Evolutionary conservation across 179 eudicot genomes (phyloP).

Genomic region (Vitellaria paradoxa): DNA sequence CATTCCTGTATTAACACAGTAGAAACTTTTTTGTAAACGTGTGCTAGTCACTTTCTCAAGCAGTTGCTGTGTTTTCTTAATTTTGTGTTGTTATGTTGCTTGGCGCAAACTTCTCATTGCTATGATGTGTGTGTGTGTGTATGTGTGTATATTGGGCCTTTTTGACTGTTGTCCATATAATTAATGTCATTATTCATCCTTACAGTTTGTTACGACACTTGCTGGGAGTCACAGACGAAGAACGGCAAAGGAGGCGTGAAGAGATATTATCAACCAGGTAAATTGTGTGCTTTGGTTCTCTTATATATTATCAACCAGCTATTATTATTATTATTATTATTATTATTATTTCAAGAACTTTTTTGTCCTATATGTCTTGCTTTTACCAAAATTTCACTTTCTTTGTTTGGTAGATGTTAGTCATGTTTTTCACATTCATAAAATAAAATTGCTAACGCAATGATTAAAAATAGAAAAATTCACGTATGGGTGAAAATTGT

Average conservation of each 20-base stretch:
- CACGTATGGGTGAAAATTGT: too few species aligned
- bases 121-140: not conserved
- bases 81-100: not conserved
- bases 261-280: constrained; percentile 97
- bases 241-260: constrained; percentile 79
- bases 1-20: too few species aligned
- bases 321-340: too few species aligned
- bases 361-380: too few species aligned
- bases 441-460: too few species aligned
- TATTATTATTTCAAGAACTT: too few species aligned
- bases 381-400: too few species aligned
- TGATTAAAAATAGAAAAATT: too few species aligned
- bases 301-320: too few species aligned
- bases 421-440: too few species aligned
- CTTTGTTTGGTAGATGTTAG: too few species aligned
- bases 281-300: constrained; percentile 7
- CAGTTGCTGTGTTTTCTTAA: not conserved
- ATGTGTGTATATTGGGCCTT: not conserved
- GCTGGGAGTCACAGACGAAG: constrained; percentile 85
- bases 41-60: not conserved
- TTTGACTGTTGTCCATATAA: constrained; percentile 3
- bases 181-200: constrained; percentile 11
- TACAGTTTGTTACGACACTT: constrained; percentile 82
- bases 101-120: not conserved
- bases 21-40: not conserved